These are phyloP conservation scores for Apiospora kogelbergensis DNA, from an alignment of 2,329 filamentous ascomycete species.

Conservation along the genomic window DNA sequence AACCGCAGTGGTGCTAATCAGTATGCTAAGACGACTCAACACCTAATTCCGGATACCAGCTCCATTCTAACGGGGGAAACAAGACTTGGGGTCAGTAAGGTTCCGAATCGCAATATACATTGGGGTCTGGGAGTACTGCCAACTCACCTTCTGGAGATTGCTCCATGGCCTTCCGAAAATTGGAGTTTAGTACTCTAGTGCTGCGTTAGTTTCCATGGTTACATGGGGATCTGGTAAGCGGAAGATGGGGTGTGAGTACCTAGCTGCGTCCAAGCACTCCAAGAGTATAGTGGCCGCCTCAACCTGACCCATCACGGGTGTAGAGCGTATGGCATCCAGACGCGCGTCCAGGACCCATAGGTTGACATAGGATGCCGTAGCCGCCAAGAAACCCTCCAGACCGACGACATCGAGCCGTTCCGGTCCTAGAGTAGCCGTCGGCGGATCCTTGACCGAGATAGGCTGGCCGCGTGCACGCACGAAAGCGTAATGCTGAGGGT, in stretches of 20 bases:
- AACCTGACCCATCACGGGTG: not conserved
- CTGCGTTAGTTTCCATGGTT: not conserved
- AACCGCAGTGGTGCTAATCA: too few species aligned
- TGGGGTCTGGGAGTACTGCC: not conserved
- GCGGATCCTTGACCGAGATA: slow-evolving; percentile 2
- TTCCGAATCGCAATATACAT: not conserved
- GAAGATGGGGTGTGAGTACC: not conserved
- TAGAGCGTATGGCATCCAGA: not conserved
- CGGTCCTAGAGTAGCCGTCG: not conserved
- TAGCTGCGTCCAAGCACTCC: slow-evolving; percentile 2
- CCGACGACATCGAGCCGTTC: slow-evolving; percentile 7
- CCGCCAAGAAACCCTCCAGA: not conserved
- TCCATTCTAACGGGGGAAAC: not conserved
- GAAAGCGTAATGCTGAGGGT: slow-evolving; percentile 14
- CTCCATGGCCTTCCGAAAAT: slow-evolving; percentile 1
- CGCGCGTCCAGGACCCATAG: not conserved
- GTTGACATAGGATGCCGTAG: not conserved
- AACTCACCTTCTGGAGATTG: slow-evolving; percentile 7
- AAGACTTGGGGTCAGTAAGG: not conserved
- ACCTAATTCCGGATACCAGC: slow-evolving; percentile 5
- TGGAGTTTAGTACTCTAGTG: not conserved
- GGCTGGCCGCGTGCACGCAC: slow-evolving; percentile 9
- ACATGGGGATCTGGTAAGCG: not conserved
- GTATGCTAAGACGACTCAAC: not conserved
- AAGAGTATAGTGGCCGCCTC: not conserved